Evolutionary conservation across 768 basidiomycete species (phyloP).

Genomic region (Strobilomyces echinocephalus): DNA sequence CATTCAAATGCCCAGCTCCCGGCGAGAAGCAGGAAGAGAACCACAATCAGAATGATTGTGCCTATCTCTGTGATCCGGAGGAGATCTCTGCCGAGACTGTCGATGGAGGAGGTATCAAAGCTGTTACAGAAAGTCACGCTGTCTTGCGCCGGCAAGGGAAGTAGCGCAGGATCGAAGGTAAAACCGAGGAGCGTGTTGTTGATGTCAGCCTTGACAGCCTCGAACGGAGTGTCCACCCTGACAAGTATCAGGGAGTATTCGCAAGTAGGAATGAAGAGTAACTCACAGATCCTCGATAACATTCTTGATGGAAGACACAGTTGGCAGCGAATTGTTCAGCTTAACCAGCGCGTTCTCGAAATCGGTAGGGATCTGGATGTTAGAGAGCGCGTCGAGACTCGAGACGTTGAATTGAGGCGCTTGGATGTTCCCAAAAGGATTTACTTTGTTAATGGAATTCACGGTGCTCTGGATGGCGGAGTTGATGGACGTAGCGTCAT

Average conservation of each 20-base stretch:
- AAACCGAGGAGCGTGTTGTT: slow-evolving; percentile 79
- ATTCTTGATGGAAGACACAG: slow-evolving; percentile 68
- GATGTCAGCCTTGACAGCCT: slow-evolving; percentile 81
- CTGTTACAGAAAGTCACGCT: slow-evolving; percentile 69
- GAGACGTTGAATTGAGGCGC: slow-evolving; percentile 74
- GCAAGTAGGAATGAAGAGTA: neutral
- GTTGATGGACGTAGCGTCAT: slow-evolving; percentile 64
- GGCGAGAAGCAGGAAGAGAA: slow-evolving; percentile 69
- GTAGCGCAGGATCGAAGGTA: slow-evolving; percentile 61
- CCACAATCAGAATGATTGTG: slow-evolving; percentile 62
- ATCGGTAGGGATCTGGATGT: slow-evolving; percentile 73
- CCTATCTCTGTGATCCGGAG: slow-evolving; percentile 76
- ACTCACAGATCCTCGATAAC: slow-evolving; percentile 65
- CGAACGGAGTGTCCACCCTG: slow-evolving; percentile 84
- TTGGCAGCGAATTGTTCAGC: slow-evolving; percentile 79
- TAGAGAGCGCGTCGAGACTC: slow-evolving; percentile 65
- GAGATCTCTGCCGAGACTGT: slow-evolving; percentile 79
- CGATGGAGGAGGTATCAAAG: slow-evolving; percentile 80
- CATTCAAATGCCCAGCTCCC: slow-evolving; percentile 77
- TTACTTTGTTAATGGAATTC: slow-evolving; percentile 66
- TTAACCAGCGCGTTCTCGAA: slow-evolving; percentile 69
- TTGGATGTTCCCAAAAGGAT: slow-evolving; percentile 64
- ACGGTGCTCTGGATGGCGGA: slow-evolving; percentile 59
- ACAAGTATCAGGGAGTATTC: neutral
- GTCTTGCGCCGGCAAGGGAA: slow-evolving; percentile 74